phyloP scores from a whole-genome alignment of 2,329 filamentous ascomycete genomes.

The Neofusicoccum ribis region DNA sequence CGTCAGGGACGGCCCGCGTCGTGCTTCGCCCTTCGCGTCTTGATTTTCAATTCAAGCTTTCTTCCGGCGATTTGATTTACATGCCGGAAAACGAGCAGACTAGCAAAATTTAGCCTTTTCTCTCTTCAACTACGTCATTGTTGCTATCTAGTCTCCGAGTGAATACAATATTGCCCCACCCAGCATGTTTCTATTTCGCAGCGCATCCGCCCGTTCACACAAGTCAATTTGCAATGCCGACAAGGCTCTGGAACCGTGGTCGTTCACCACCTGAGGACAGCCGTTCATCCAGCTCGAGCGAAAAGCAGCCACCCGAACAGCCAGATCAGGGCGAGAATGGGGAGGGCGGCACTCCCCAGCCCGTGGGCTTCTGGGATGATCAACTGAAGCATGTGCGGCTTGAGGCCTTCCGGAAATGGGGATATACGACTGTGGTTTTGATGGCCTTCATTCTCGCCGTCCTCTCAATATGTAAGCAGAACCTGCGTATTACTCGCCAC shows the following conservation, averaged over 20 bases:
- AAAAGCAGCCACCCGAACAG: not conserved
- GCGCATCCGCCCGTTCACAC: no score
- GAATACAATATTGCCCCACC: not conserved
- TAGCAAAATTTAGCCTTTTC: not conserved
- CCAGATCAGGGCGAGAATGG: not conserved
- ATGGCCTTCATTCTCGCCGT: conserved; percentile 57
- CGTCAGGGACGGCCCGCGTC: not conserved
- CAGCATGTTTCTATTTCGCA: not conserved
- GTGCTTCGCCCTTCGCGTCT: not conserved
- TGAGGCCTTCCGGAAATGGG: conserved; percentile 44
- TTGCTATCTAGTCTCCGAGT: not conserved
- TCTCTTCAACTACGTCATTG: not conserved
- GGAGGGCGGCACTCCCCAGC: conserved; percentile 23
- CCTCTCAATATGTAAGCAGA: conserved; percentile 52
- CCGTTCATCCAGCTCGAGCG: not conserved
- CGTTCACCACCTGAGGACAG: not conserved
- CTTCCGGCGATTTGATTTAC: not conserved
- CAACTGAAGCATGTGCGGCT: conserved; percentile 41
- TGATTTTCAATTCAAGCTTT: not conserved
- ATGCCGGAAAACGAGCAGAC: no score
- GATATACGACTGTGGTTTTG: conserved; percentile 50
- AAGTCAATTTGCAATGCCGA: no score
- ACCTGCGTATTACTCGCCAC: no score
- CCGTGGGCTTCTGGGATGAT: conserved; percentile 51
- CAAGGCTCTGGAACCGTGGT: not conserved